A percentile compares a stretch with the other conserved stretches of the same genome.
Conservation (phyloP, 139 green algal genomes). For the Closterium sp. region DNA sequence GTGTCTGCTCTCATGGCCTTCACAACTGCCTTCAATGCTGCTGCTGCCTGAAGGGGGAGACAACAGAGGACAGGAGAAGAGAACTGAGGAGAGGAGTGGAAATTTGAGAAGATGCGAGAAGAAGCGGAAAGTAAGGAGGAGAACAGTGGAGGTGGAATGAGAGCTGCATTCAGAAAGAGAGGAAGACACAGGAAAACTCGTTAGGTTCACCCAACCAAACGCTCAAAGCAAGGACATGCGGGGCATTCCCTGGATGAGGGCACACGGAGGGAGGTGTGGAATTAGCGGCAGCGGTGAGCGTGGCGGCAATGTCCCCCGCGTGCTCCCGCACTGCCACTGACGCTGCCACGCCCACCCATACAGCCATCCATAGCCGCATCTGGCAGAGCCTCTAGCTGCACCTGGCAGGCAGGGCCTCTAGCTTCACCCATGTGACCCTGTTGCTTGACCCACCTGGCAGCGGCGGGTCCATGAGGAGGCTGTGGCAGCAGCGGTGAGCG, state of each 20-base stretch:
- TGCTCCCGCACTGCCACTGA: constrained; percentile 21
- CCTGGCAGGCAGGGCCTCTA: too few relatives aligned
- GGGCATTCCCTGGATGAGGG: too few relatives aligned
- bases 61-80: not conserved
- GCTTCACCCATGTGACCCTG: too few relatives aligned
- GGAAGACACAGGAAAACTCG: too few relatives aligned
- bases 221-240: too few relatives aligned
- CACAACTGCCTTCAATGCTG: not conserved
- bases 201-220: too few relatives aligned
- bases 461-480: not conserved
- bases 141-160: too few relatives aligned
- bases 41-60: not conserved
- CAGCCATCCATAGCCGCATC: too few relatives aligned
- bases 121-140: not conserved
- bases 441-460: not conserved
- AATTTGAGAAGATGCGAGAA: not conserved
- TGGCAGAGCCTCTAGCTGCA: not conserved
- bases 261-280: too few relatives aligned
- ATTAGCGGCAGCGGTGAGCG: constrained; percentile 3
- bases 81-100: not conserved
- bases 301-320: constrained; percentile 10
- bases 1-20: not conserved
- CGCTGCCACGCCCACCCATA: not conserved
- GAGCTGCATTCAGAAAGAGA: too few relatives aligned
- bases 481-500: constrained; percentile 2